A percentile compares a stretch with the other conserved stretches of the same genome.
phyloP scores from a whole-genome alignment of 2,329 filamentous ascomycete genomes.

The Acarospora socialis region DNA sequence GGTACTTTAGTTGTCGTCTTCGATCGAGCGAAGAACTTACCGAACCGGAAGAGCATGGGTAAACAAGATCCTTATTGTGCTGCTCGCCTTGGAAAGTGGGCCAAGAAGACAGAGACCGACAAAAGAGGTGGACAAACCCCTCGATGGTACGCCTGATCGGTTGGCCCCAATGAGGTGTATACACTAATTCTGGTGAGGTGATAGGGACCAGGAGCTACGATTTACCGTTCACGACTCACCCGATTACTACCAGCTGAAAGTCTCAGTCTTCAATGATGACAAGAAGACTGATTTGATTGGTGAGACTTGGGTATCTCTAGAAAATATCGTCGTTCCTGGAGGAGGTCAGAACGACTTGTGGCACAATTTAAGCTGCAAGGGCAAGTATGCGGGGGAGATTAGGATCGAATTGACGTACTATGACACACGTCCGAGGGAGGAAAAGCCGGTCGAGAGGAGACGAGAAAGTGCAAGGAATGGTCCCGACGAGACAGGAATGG shows the following conservation, averaged over 20 bases:
- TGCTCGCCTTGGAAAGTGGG: slow-evolving; percentile 84
- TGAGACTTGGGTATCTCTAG: slow-evolving; percentile 78
- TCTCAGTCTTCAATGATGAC: slow-evolving; percentile 95
- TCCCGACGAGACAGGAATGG: slow-evolving; percentile 11
- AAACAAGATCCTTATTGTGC: slow-evolving; percentile 98
- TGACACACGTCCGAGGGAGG: slow-evolving; percentile 73
- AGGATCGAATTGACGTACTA: slow-evolving; percentile 94
- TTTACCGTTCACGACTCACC: slow-evolving; percentile 93
- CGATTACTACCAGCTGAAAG: slow-evolving; percentile 89
- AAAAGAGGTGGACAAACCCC: slow-evolving; percentile 90
- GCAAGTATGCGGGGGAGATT: slow-evolving; percentile 92
- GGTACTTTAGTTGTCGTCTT: slow-evolving; percentile 85
- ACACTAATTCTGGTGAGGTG: slow-evolving; percentile 9
- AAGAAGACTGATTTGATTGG: slow-evolving; percentile 96
- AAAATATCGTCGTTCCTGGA: slow-evolving; percentile 64
- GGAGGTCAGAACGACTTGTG: slow-evolving; percentile 91
- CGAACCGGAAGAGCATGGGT: slow-evolving; percentile 91
- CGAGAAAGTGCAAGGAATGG: slow-evolving; percentile 13
- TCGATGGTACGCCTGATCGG: slow-evolving; percentile 57
- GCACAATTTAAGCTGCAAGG: slow-evolving; percentile 75
- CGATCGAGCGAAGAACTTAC: slow-evolving; percentile 91
- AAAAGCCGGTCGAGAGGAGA: slow-evolving; percentile 25
- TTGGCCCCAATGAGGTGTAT: slow-evolving; percentile 3
- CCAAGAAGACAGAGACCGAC: slow-evolving; percentile 92
- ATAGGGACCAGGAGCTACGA: slow-evolving; percentile 91